Evolutionary conservation across 805 yeast species (phyloP).

Genomic region (Lipomyces starkeyi): DNA sequence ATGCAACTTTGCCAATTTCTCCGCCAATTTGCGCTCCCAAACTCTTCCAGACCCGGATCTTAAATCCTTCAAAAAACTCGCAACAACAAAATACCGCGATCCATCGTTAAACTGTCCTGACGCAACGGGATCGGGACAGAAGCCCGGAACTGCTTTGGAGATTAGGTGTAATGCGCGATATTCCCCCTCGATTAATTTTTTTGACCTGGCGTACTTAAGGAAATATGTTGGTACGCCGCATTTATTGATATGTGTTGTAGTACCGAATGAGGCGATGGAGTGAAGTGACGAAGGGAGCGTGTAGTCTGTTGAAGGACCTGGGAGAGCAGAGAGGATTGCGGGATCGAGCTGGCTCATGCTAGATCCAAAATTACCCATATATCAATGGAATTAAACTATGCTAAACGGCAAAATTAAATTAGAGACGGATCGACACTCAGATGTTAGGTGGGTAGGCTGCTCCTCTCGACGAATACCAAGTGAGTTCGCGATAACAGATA

Average conservation of each 20-base stretch:
- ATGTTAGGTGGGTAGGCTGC: no score
- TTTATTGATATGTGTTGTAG: constrained; percentile 15
- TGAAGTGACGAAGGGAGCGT: constrained; percentile 5
- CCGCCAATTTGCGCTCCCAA: constrained; percentile 24
- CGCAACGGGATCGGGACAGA: constrained; percentile 24
- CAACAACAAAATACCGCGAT: constrained; percentile 17
- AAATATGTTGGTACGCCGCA: constrained; percentile 15
- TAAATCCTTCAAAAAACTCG: constrained; percentile 15
- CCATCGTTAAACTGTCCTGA: constrained; percentile 12
- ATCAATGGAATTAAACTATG: not conserved
- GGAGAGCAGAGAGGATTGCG: constrained; percentile 20
- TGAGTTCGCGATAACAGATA: no score
- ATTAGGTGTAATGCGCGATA: constrained; percentile 21
- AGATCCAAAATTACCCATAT: not conserved
- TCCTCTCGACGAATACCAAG: no score
- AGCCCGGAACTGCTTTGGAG: constrained; percentile 17
- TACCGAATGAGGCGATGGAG: constrained; percentile 21
- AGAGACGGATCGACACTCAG: no score
- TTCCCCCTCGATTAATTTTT: constrained; percentile 22
- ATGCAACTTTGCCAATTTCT: constrained; percentile 23
- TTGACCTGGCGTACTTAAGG: constrained; percentile 14
- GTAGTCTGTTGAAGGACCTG: constrained; percentile 22
- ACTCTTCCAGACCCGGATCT: constrained; percentile 24
- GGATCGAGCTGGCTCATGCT: constrained; percentile 14
- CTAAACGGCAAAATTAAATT: no score